Evolutionary conservation across 495 filamentous ascomycete genomes (phyloP), one percentile per base, ranked within the genome.

Genomic region (Ramalina intermedia): DNA sequence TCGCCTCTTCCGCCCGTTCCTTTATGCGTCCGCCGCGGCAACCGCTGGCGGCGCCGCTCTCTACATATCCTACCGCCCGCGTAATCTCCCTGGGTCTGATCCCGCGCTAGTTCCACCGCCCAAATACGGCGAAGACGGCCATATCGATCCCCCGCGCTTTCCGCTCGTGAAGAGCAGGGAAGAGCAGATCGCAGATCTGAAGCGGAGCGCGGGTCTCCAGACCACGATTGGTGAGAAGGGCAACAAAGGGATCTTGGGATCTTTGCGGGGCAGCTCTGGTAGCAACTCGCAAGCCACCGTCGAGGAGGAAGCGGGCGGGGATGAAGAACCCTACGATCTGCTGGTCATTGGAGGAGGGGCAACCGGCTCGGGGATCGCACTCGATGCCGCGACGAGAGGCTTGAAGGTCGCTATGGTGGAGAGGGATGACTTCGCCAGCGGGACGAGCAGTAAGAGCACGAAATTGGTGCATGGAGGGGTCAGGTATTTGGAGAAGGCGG

Each of bases 381-480:
- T 98, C 17, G 91, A 98, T 71, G 91, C 91, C 13, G 90, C 82
- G 27, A 94, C 89, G 1, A 73, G 91, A 64, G 91, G 91, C 6
- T 67, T 98, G 57, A 91, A 84, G 67, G 91, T 98, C 37, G 91
- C 91, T 35, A 63, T 94, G 39, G 81, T 98, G n/a, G 91, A 98
- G 64, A 72, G 87, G 45, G 91, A 96, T 59, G 91, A 98, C 64
- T 98, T 98, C 66, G 84, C 81, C 58, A 78, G 80, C 53, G 91
- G 91, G 18, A 98, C 91, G 13, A 94, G 87, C 64, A 90, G 84
- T 61, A 98, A 98, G 68, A 91, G 85, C 66, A 98, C 91, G 29
- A 98, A 98, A 65, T 70, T 98, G 50, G 91, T 98, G 2, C 91
- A 98, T 65, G 91, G 91, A 51, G 91, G 91, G 58, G 91, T 98